Conservation (phyloP, 176 grass and related monocot species). For the Oryza rufipogon region DNA sequence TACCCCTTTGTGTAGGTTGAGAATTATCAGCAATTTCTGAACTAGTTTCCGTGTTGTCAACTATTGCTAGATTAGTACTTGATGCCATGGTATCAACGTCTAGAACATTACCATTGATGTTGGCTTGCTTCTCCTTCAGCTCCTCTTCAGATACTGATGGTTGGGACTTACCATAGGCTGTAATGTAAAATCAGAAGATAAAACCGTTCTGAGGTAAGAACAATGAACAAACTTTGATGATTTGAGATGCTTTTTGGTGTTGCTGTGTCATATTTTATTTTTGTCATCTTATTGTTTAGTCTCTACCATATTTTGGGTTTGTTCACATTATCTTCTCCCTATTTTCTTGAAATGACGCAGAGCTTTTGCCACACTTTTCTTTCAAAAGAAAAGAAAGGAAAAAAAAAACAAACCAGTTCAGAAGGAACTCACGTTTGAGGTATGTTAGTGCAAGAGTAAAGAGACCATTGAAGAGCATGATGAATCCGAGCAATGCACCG, state of each 20-base stretch:
- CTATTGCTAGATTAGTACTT: conserved; percentile 45
- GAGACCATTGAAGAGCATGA: conserved; percentile 77
- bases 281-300: background rate
- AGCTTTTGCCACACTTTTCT: background rate
- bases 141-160: conserved; percentile 78
- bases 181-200: conserved; percentile 44
- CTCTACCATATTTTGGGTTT: background rate
- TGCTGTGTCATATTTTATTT: background rate
- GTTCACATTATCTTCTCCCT: background rate
- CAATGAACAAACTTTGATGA: background rate
- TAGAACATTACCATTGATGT: conserved; percentile 55
- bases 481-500: conserved; percentile 75
- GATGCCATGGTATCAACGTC: conserved; percentile 46
- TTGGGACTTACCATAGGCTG: conserved; percentile 77
- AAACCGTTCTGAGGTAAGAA: background rate
- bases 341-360: background rate
- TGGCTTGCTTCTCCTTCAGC: conserved; percentile 74
- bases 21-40: conserved; percentile 24
- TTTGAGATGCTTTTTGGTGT: background rate
- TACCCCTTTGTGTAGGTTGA: conserved; percentile 63
- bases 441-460: conserved; percentile 74
- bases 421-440: conserved; percentile 58
- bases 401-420: conserved; percentile 12
- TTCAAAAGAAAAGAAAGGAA: background rate
- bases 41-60: conserved; percentile 11